phyloP scores from a whole-genome alignment of 1,284 basidiomycete species.

The Coriolopsis trogii region DNA sequence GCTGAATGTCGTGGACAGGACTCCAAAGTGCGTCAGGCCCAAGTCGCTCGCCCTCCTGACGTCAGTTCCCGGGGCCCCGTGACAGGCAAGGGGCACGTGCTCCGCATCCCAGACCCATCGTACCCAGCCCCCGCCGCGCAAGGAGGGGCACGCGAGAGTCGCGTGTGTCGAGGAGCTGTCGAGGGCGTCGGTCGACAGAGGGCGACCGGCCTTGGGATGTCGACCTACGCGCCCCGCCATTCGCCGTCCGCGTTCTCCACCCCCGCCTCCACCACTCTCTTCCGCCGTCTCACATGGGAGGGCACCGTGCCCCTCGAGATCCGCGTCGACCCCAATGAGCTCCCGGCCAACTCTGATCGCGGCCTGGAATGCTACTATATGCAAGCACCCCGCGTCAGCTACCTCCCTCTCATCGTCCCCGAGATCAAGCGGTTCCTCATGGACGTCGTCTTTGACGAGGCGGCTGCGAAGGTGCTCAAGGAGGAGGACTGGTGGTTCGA shows the following conservation, averaged over 20 bases:
- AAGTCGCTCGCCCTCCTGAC: no score
- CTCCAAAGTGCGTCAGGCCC: no score
- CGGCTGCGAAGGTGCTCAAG: slow-evolving; percentile 67
- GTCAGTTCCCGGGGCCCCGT: slow-evolving; percentile 11
- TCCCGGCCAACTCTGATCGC: slow-evolving; percentile 85
- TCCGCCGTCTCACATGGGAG: slow-evolving; percentile 82
- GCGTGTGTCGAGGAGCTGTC: slow-evolving; percentile 10
- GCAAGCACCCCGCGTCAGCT: slow-evolving; percentile 87
- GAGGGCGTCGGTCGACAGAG: background rate
- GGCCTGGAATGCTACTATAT: slow-evolving; percentile 85
- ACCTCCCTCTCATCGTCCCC: slow-evolving; percentile 87
- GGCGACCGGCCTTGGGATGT: slow-evolving; percentile 44
- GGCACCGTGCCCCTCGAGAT: slow-evolving; percentile 86
- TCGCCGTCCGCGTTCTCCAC: slow-evolving; percentile 55
- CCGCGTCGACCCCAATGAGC: slow-evolving; percentile 81
- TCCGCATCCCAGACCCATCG: slow-evolving; percentile 6
- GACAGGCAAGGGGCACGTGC: slow-evolving; percentile 13
- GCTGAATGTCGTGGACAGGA: slow-evolving; percentile 10
- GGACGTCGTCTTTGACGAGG: slow-evolving; percentile 88
- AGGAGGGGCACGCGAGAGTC: slow-evolving; percentile 6
- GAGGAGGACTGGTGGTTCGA: slow-evolving; percentile 97
- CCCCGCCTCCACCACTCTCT: slow-evolving; percentile 68
- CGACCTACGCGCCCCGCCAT: slow-evolving; percentile 59
- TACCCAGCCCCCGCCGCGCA: slow-evolving; percentile 5
- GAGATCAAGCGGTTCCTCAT: slow-evolving; percentile 86